Evolutionary conservation across 805 yeast species (phyloP).

Genomic region (Teunomyces gatunensis): DNA sequence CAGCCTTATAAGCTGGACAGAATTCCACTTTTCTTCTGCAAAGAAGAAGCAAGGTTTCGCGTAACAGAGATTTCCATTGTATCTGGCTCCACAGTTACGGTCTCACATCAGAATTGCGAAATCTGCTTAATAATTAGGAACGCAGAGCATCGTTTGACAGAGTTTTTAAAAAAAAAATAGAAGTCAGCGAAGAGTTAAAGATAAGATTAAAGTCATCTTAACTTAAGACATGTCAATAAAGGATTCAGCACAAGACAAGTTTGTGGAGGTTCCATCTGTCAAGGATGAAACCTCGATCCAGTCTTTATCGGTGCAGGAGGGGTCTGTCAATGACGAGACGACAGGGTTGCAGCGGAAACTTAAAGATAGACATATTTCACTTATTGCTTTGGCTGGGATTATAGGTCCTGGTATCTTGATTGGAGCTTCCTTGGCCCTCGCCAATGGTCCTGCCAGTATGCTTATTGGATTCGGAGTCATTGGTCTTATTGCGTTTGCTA

Average conservation of each 20-base stretch:
- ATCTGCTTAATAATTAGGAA: no score
- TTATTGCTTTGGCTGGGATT: constrained; percentile 55
- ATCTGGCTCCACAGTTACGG: no score
- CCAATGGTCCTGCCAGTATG: constrained; percentile 52
- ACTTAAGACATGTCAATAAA: neutral
- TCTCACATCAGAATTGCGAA: no score
- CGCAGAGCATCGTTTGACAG: no score
- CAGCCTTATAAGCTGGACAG: no score
- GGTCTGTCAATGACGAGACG: constrained; percentile 4
- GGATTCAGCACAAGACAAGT: neutral
- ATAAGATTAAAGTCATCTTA: neutral
- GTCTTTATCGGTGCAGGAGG: constrained; percentile 6
- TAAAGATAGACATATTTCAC: constrained; percentile 49
- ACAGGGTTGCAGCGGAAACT: constrained; percentile 19
- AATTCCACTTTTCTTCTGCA: no score
- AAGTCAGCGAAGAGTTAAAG: neutral
- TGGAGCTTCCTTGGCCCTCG: constrained; percentile 51
- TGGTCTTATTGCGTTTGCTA: constrained; percentile 50
- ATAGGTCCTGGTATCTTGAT: constrained; percentile 60
- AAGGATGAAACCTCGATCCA: neutral
- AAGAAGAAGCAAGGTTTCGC: no score
- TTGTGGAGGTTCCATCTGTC: neutral
- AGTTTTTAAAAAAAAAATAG: neutral
- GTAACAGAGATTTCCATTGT: no score
- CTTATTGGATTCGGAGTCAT: constrained; percentile 51